phyloP scores from a whole-genome alignment of 768 basidiomycete genomes.

The Xerocomus brunneocitrinus region DNA sequence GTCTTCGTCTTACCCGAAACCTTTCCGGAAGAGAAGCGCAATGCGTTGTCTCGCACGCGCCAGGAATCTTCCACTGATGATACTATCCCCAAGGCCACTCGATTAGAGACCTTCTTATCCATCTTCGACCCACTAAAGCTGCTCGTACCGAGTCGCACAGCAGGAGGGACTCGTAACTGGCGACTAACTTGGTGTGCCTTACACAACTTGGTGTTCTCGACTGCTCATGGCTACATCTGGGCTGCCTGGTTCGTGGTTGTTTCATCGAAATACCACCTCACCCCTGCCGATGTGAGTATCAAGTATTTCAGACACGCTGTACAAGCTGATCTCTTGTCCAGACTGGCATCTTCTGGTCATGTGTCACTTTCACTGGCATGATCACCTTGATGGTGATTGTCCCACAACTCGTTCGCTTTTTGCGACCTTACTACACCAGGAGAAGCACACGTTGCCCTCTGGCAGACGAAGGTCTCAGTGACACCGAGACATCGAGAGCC shows the following conservation, averaged over 20 bases:
- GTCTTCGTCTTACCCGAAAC: conserved; percentile 29
- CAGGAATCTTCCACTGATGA: neutral
- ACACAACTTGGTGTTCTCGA: conserved; percentile 22
- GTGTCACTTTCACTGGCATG: conserved; percentile 11
- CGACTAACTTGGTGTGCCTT: conserved; percentile 27
- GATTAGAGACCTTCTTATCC: neutral
- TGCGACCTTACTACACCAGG: conserved; percentile 26
- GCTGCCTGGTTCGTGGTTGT: conserved; percentile 20
- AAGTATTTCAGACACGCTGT: neutral
- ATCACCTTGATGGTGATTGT: conserved; percentile 18
- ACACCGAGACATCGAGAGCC: neutral
- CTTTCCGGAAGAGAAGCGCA: conserved; percentile 23
- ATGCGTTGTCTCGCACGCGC: conserved; percentile 9
- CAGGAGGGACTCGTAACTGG: conserved; percentile 24
- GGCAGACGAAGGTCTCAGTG: neutral
- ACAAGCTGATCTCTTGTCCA: conserved; percentile 3
- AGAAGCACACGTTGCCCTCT: neutral
- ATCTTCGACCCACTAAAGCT: conserved; percentile 24
- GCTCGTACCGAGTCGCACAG: conserved; percentile 16
- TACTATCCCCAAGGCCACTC: neutral
- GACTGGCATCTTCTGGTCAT: conserved; percentile 28
- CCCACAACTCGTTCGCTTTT: conserved; percentile 20
- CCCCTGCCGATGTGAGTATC: conserved; percentile 22
- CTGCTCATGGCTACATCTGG: conserved; percentile 12
- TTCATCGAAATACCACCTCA: conserved; percentile 26